phyloP scores from a whole-genome alignment of 306 rosid species.

The Cotoneaster glaucophyllus region DNA sequence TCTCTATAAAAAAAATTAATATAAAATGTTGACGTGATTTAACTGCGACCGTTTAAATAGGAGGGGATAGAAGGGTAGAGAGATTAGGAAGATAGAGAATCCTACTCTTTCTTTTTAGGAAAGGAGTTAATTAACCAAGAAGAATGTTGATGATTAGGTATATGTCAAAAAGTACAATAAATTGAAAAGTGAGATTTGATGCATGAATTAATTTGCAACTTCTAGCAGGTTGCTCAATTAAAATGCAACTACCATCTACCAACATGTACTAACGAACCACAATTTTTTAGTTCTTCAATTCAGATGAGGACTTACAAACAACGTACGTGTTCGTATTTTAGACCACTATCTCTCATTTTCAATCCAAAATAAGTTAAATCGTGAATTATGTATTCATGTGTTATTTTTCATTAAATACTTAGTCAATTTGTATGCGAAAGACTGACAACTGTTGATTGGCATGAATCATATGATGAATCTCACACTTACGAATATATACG shows the following conservation, averaged over 20 bases:
- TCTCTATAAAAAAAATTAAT: too few species aligned
- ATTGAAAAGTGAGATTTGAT: background rate
- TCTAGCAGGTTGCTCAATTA: background rate
- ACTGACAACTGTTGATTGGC: too few species aligned
- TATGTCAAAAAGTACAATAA: background rate
- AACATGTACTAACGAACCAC: background rate
- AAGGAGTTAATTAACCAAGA: background rate
- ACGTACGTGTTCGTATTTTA: background rate
- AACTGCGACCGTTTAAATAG: too few species aligned
- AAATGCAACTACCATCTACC: constrained; percentile 4
- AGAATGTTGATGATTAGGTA: background rate
- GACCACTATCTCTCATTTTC: background rate
- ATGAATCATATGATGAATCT: background rate
- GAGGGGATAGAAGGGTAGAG: too few species aligned
- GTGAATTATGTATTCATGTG: too few species aligned
- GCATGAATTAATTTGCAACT: background rate
- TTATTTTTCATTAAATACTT: too few species aligned
- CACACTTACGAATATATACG: background rate
- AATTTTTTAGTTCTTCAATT: background rate
- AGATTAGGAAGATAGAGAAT: too few species aligned
- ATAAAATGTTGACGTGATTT: too few species aligned
- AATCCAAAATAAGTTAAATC: too few species aligned
- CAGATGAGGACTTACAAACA: background rate
- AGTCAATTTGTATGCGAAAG: too few species aligned
- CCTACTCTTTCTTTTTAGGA: background rate